Evolutionary conservation across 2,329 filamentous ascomycete species (phyloP).

Genomic region (Xylaria hypoxylon): DNA sequence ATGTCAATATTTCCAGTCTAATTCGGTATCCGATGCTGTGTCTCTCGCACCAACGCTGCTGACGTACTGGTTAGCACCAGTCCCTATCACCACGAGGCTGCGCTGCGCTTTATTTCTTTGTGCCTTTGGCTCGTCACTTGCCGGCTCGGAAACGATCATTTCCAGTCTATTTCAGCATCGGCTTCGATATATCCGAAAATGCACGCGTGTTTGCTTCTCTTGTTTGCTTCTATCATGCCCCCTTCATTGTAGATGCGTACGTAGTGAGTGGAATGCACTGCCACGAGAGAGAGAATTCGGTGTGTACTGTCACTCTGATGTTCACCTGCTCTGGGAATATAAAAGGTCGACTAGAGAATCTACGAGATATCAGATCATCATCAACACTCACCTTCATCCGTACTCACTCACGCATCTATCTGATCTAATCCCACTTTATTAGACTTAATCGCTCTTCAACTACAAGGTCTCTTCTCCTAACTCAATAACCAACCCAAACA

Average conservation of each 20-base stretch:
- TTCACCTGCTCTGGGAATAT: background rate
- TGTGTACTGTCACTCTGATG: background rate
- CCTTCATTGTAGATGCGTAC: background rate
- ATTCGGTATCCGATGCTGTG: background rate
- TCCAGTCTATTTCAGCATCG: conserved; percentile 29
- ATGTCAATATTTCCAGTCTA: conserved; percentile 25
- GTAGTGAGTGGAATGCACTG: conserved; percentile 2
- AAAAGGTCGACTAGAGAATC: background rate
- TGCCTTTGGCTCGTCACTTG: background rate
- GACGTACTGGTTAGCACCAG: background rate
- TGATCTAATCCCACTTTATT: background rate
- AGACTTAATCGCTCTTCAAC: background rate
- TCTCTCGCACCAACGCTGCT: background rate
- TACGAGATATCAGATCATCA: conserved; percentile 7
- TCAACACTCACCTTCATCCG: background rate
- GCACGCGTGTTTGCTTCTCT: conserved; percentile 1
- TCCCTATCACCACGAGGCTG: conserved; percentile 17
- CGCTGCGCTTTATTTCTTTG: background rate
- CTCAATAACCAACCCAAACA: background rate
- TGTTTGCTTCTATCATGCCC: background rate
- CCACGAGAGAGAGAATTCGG: conserved; percentile 8
- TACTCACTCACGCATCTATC: background rate
- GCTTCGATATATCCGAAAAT: conserved; percentile 19
- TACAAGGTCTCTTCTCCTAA: background rate
- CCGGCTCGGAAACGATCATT: background rate